phyloP scores from a whole-genome alignment of 495 filamentous ascomycete genomes.

The Penicillium riverlandense region DNA sequence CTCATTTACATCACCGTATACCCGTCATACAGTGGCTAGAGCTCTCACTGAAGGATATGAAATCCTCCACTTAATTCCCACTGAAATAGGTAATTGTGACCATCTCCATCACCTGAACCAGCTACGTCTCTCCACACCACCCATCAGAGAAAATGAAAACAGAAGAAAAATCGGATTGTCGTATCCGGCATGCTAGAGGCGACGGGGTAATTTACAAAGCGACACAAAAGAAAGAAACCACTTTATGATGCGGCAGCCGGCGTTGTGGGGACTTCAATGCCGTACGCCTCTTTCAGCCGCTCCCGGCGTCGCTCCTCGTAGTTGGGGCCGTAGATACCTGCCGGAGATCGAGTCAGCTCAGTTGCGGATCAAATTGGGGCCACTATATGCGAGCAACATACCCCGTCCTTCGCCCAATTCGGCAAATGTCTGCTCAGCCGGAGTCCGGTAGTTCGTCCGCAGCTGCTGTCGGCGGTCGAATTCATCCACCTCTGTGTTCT shows the following conservation, averaged over 20 bases:
- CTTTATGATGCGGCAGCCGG: constrained; percentile 36
- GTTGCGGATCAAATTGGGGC: not conserved
- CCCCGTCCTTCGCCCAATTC: constrained; percentile 87
- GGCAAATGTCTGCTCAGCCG: constrained; percentile 73
- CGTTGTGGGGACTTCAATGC: constrained; percentile 64
- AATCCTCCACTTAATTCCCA: no score
- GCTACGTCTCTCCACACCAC: no score
- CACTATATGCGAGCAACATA: constrained; percentile 32
- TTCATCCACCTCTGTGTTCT: constrained; percentile 61
- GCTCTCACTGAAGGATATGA: no score
- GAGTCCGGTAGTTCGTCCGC: constrained; percentile 65
- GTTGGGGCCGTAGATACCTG: constrained; percentile 76
- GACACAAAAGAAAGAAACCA: constrained; percentile 8
- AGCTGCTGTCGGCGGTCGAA: constrained; percentile 71
- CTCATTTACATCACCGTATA: not conserved
- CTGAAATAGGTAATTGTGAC: no score
- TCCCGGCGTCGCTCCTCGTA: constrained; percentile 81
- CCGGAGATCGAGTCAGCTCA: constrained; percentile 16
- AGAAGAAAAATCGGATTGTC: constrained; percentile 17
- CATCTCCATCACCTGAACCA: no score
- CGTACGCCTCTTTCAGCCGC: constrained; percentile 84
- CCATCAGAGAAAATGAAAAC: not conserved
- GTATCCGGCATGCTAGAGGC: constrained; percentile 29
- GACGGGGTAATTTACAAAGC: constrained; percentile 36
- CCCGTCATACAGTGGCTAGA: no score